These are phyloP conservation scores for Drechslera avenae DNA, from an alignment of 2,329 filamentous ascomycete genomes.

Conservation along the genomic window DNA sequence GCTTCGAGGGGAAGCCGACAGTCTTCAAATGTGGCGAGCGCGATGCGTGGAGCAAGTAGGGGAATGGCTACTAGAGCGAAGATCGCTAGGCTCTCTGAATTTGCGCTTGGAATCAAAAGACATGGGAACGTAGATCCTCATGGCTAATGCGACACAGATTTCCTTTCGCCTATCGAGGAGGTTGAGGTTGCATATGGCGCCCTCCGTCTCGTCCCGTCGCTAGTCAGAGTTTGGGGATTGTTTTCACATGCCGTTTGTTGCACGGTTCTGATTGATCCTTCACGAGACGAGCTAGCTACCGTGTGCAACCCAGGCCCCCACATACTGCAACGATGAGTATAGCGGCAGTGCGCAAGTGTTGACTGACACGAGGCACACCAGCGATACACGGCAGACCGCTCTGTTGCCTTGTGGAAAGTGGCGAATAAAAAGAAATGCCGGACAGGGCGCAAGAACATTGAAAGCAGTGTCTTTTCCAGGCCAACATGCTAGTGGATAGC, in stretches of 20 bases:
- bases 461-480: neutral
- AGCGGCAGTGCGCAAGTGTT: neutral
- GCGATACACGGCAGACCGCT: slow-evolving; percentile 1
- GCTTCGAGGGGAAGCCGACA: neutral
- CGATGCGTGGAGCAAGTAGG: slow-evolving; percentile 5
- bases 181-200: neutral
- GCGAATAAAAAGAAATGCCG: neutral
- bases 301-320: neutral
- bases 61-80: slow-evolving; percentile 2
- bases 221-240: slow-evolving; percentile 1
- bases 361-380: neutral
- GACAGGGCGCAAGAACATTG: neutral
- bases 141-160: slow-evolving; percentile 1
- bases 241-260: neutral
- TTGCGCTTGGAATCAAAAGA: slow-evolving; percentile 2
- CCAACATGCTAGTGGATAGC: neutral
- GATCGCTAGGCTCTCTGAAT: neutral
- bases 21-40: slow-evolving; percentile 1
- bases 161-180: neutral
- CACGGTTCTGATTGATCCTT: neutral
- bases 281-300: neutral
- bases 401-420: neutral
- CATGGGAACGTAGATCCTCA: slow-evolving; percentile 3
- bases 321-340: neutral
- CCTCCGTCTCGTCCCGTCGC: slow-evolving; percentile 2